Evolutionary conservation across 176 grass and related monocot genomes (phyloP).

Genomic region (Zoysia japonica): DNA sequence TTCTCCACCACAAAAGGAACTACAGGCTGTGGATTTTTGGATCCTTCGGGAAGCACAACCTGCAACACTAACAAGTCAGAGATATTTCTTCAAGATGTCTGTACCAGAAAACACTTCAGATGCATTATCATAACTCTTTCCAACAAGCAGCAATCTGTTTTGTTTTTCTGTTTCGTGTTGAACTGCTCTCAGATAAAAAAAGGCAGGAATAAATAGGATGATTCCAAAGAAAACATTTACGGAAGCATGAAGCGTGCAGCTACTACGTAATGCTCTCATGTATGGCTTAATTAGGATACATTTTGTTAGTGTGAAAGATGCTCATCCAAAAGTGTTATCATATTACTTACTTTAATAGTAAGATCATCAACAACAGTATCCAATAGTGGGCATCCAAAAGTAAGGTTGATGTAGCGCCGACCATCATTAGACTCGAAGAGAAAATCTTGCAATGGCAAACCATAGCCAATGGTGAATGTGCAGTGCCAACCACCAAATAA

Average conservation of each 20-base stretch:
- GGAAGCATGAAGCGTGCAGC: not conserved
- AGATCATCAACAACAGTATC: constrained; percentile 81
- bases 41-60: constrained; percentile 83
- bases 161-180: not conserved
- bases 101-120: constrained; percentile 1
- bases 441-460: constrained; percentile 91
- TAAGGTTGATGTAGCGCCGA: constrained; percentile 72
- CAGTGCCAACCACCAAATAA: constrained; percentile 98
- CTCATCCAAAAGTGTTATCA: constrained; percentile 17
- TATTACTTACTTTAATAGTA: constrained; percentile 65
- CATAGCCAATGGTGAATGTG: constrained; percentile 90
- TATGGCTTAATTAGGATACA: not conserved
- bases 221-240: not conserved
- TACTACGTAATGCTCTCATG: constrained; percentile 3
- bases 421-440: constrained; percentile 72
- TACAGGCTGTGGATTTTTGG: constrained; percentile 56
- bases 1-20: constrained; percentile 65
- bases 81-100: constrained; percentile 12
- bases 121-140: not conserved
- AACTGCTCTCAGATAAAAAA: constrained; percentile 4
- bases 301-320: constrained; percentile 23
- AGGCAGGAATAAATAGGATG: not conserved
- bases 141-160: not conserved
- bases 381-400: constrained; percentile 74
- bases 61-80: constrained; percentile 29